Percentiles rank a stretch among this genome's conserved stretches.
These are phyloP conservation scores for Castanea mollissima DNA, from an alignment of 306 rosid species.

Conservation along the genomic window DNA sequence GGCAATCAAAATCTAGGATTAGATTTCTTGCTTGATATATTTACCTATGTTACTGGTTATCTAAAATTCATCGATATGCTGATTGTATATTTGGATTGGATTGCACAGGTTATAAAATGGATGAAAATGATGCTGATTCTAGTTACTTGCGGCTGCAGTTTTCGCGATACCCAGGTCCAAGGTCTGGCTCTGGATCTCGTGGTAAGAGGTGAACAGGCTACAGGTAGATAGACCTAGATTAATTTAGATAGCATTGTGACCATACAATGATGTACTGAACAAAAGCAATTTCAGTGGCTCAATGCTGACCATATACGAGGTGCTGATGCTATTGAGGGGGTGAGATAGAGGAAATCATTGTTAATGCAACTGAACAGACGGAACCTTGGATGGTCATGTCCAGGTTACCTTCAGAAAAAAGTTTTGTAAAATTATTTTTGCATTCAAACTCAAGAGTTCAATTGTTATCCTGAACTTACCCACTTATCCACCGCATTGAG, in stretches of 20 bases:
- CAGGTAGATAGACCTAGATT: conserved; percentile 23
- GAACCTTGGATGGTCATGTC: conserved; percentile 21
- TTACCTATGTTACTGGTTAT: neutral
- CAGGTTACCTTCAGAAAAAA: conserved; percentile 3
- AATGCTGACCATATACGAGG: conserved; percentile 20
- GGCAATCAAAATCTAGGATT: conserved; percentile 3
- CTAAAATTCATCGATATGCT: conserved; percentile 20
- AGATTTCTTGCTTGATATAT: neutral
- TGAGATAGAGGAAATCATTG: conserved; percentile 17
- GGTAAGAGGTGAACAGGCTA: conserved; percentile 57
- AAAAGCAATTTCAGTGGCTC: conserved; percentile 22
- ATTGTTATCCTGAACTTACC: neutral
- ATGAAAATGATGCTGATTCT: conserved; percentile 62
- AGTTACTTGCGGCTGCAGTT: conserved; percentile 79
- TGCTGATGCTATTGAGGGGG: conserved; percentile 30
- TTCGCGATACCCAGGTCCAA: conserved; percentile 89
- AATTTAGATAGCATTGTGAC: conserved; percentile 22
- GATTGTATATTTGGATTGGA: conserved; percentile 27
- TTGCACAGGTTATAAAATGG: conserved; percentile 69
- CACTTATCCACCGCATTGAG: too few species aligned
- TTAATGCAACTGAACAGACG: conserved; percentile 19
- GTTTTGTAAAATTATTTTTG: conserved; percentile 23
- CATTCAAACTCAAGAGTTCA: conserved; percentile 1
- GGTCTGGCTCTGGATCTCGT: conserved; percentile 60
- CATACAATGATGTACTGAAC: neutral